These are phyloP conservation scores for Lachancea quebecensis DNA, from an alignment of 805 yeast species.

Conservation along the genomic window DNA sequence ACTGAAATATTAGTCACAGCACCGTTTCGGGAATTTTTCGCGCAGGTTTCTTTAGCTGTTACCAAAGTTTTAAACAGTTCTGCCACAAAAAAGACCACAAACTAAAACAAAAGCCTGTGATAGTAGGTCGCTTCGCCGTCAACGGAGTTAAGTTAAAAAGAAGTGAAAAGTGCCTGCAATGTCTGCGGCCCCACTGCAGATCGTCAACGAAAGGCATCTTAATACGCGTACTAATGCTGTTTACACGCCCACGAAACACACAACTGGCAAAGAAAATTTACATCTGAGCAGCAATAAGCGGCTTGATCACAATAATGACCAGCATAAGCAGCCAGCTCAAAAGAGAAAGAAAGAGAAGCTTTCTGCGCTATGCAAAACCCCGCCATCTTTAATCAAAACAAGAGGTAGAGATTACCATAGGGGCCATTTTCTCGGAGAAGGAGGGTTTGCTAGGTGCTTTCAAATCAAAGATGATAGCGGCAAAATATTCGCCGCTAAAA, in stretches of 20 bases:
- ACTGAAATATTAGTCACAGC: too few species aligned
- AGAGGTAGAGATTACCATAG: slow-evolving; percentile 87
- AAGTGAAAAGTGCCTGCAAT: slow-evolving; percentile 8
- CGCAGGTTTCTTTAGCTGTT: too few species aligned
- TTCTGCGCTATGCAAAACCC: slow-evolving; percentile 89
- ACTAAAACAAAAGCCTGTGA: neutral
- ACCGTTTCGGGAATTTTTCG: too few species aligned
- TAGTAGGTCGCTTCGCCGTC: too few species aligned
- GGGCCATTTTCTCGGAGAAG: slow-evolving; percentile 90
- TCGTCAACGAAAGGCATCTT: slow-evolving; percentile 30
- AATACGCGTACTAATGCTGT: slow-evolving; percentile 27
- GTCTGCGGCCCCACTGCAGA: slow-evolving; percentile 32
- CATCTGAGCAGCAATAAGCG: slow-evolving; percentile 12
- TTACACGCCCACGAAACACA: slow-evolving; percentile 28
- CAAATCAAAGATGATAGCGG: slow-evolving; percentile 92
- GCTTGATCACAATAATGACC: slow-evolving; percentile 12
- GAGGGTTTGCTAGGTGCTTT: slow-evolving; percentile 98
- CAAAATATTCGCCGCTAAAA: slow-evolving; percentile 87
- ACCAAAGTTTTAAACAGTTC: neutral
- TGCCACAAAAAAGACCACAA: slow-evolving; percentile 5
- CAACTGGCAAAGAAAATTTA: slow-evolving; percentile 17
- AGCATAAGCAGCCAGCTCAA: slow-evolving; percentile 22
- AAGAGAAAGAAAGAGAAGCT: slow-evolving; percentile 83
- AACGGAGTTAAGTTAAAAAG: neutral
- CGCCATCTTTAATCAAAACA: slow-evolving; percentile 87